These are phyloP conservation scores for Colletotrichum gloeosporioides DNA, from an alignment of 2,329 filamentous ascomycete genomes.

Conservation along the genomic window DNA sequence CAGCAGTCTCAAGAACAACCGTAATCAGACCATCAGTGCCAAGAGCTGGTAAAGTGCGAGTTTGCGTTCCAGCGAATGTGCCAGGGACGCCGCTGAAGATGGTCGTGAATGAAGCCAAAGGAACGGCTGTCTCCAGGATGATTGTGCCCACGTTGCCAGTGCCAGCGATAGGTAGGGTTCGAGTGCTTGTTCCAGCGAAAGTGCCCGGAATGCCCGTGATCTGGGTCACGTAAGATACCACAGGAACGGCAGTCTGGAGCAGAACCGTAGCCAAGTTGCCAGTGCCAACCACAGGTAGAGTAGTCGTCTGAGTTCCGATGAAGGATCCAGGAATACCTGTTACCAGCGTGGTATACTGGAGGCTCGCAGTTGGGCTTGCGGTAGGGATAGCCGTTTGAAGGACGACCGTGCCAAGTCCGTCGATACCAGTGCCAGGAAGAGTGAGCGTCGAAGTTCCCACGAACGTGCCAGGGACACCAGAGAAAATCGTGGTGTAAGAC, in stretches of 20 bases:
- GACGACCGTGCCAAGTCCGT: background rate
- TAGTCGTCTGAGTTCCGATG: background rate
- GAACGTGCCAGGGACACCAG: background rate
- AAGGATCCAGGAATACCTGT: background rate
- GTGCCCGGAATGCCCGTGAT: background rate
- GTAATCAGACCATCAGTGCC: background rate
- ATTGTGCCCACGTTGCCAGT: background rate
- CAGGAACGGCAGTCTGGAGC: conserved; percentile 4
- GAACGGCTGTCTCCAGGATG: background rate
- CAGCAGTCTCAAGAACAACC: background rate
- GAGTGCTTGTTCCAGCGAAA: background rate
- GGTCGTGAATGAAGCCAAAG: background rate
- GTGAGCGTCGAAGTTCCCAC: conserved; percentile 2
- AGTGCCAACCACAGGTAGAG: background rate
- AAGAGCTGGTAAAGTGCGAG: background rate
- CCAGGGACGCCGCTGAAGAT: background rate
- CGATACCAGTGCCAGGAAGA: background rate
- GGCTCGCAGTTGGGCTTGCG: background rate
- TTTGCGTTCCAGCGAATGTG: background rate
- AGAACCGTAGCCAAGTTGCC: background rate
- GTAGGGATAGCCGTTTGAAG: conserved; percentile 5
- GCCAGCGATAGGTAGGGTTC: background rate
- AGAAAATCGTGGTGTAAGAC: conserved; percentile 1
- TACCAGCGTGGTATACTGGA: background rate
- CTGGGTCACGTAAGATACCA: background rate